These are phyloP conservation scores for Cinchona pubescens DNA, from an alignment of 257 asterid species.

Conservation along the genomic window DNA sequence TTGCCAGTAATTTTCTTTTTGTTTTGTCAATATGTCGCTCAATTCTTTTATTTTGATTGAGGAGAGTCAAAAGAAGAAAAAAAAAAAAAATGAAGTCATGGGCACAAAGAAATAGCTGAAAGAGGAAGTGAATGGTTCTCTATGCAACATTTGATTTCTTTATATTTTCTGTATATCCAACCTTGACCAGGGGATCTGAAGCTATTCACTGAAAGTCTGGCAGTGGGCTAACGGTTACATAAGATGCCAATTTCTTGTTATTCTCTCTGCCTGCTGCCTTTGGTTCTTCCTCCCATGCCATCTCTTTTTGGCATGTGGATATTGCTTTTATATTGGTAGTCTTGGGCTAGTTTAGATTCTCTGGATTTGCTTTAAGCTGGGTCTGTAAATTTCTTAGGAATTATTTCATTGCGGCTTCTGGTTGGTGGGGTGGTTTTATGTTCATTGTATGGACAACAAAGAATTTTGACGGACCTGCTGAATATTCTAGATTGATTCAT, in stretches of 20 bases:
- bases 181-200: conserved; percentile 14
- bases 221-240: background rate
- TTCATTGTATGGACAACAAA: background rate
- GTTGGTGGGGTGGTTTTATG: background rate
- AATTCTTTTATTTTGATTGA: conserved; percentile 23
- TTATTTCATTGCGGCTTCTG: background rate
- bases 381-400: conserved; percentile 17
- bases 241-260: background rate
- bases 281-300: background rate
- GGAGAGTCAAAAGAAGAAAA: conserved; percentile 18
- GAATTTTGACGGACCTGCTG: conserved; percentile 1
- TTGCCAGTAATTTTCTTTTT: conserved; percentile 27
- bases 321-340: background rate
- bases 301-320: background rate
- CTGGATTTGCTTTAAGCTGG: background rate
- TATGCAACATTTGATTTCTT: background rate
- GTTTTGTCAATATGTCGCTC: conserved; percentile 20
- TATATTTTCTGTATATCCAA: conserved; percentile 14
- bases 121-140: background rate
- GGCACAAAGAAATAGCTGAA: conserved; percentile 8
- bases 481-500: conserved; percentile 1
- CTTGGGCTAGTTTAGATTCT: background rate
- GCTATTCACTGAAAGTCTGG: conserved; percentile 9
- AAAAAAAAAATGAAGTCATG: conserved; percentile 12
- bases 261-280: background rate